Conservation (phyloP, 768 basidiomycete genomes). For the Auriscalpium microsporum region DNA sequence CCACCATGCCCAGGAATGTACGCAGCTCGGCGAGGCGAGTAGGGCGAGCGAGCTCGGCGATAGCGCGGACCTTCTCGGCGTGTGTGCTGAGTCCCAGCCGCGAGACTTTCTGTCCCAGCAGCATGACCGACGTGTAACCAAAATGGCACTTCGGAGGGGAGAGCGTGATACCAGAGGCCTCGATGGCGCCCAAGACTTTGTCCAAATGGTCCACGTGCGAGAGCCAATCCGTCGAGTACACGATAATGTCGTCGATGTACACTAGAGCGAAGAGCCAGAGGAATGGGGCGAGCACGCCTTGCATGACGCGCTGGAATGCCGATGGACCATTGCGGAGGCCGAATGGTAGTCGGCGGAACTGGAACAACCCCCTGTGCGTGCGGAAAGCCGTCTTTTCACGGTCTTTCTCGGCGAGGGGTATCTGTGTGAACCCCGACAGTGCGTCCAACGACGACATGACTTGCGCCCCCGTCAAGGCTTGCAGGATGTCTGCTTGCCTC, state of each 20-base stretch:
- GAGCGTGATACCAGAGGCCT: not conserved
- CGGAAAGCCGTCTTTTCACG: constrained; percentile 27
- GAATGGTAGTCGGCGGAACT: constrained; percentile 35
- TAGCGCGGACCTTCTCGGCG: constrained; percentile 17
- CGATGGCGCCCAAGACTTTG: constrained; percentile 9
- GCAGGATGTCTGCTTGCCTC: constrained; percentile 19
- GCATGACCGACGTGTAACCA: not conserved
- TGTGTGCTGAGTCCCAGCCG: constrained; percentile 1
- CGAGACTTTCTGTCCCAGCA: constrained; percentile 14
- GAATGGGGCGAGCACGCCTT: constrained; percentile 25
- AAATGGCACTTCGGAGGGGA: not conserved
- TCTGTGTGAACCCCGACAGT: constrained; percentile 31
- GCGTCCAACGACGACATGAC: constrained; percentile 25
- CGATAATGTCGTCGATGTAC: constrained; percentile 36
- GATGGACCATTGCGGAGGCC: constrained; percentile 20
- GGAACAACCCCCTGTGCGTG: constrained; percentile 29
- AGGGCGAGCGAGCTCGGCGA: constrained; percentile 6
- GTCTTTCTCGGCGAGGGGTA: constrained; percentile 21
- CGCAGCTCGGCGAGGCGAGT: constrained; percentile 9
- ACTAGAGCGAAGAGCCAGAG: constrained; percentile 33
- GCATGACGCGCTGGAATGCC: constrained; percentile 34
- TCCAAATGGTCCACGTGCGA: constrained; percentile 21
- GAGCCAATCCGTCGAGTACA: constrained; percentile 22
- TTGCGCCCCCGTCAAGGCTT: constrained; percentile 18
- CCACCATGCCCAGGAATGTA: constrained; percentile 20